Conservation (phyloP, 805 yeast species). For the Teunomyces panamensis region DNA sequence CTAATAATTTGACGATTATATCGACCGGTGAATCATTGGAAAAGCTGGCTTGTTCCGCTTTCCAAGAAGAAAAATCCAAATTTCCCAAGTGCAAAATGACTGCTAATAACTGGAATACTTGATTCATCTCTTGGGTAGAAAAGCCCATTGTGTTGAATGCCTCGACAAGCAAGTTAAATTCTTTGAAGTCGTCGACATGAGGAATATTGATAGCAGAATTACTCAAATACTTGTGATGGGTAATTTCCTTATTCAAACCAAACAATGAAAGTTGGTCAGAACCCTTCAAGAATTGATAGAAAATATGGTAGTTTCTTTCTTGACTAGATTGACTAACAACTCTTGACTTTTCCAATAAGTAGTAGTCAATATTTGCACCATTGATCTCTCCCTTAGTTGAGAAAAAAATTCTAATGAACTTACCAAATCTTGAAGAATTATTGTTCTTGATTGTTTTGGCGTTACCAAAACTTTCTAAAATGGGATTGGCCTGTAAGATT, state of each 20-base stretch:
- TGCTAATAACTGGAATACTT: constrained; percentile 67
- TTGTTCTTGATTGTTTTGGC: constrained; percentile 93
- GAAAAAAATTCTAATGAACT: constrained; percentile 86
- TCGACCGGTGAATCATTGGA: constrained; percentile 49
- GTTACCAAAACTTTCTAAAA: constrained; percentile 93
- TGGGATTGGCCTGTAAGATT: constrained; percentile 91
- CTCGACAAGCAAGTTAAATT: constrained; percentile 57
- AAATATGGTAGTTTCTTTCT: constrained; percentile 92
- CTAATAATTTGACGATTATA: constrained; percentile 58
- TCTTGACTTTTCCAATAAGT: constrained; percentile 88
- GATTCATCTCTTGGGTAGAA: constrained; percentile 47
- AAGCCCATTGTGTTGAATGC: constrained; percentile 80
- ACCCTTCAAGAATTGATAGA: constrained; percentile 82
- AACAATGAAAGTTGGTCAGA: constrained; percentile 48
- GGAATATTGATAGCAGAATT: constrained; percentile 55
- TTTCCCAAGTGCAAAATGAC: constrained; percentile 84
- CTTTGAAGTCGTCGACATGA: constrained; percentile 72
- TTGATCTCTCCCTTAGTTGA: constrained; percentile 58
- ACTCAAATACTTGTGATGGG: constrained; percentile 56
- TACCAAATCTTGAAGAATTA: constrained; percentile 95
- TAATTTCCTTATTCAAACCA: constrained; percentile 38
- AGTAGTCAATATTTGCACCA: constrained; percentile 95
- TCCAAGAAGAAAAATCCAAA: constrained; percentile 62
- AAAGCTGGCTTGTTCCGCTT: constrained; percentile 74
- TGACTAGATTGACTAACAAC: constrained; percentile 69